Percentiles rank a stretch among this genome's conserved stretches.
phyloP scores from a whole-genome alignment of 306 rosid species.

The Dalbergia cochinchinensis region DNA sequence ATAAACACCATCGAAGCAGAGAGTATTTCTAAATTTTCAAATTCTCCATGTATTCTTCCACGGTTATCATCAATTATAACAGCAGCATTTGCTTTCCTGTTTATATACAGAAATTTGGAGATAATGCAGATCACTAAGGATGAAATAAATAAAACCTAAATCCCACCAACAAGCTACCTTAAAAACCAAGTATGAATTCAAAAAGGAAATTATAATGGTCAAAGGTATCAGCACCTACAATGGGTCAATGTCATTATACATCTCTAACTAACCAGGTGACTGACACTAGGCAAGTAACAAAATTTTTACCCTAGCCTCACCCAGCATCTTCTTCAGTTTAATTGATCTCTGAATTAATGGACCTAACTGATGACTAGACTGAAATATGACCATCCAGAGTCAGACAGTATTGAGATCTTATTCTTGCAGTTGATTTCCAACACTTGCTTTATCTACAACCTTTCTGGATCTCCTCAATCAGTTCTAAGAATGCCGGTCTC shows the following conservation, averaged over 20 bases:
- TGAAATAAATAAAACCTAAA: conserved; percentile 20
- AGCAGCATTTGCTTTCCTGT: conserved; percentile 11
- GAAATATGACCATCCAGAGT: conserved; percentile 42
- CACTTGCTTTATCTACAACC: conserved; percentile 49
- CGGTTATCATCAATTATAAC: conserved; percentile 3
- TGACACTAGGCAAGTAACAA: conserved; percentile 18
- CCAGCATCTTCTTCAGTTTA: conserved; percentile 31
- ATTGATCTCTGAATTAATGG: conserved; percentile 49
- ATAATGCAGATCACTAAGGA: conserved; percentile 23
- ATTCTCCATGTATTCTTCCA: conserved; percentile 28
- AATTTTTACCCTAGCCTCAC: conserved; percentile 36
- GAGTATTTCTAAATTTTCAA: background rate
- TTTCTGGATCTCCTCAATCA: conserved; percentile 68
- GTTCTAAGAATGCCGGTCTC: conserved; percentile 49
- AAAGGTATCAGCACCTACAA: conserved; percentile 27
- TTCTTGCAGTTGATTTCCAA: background rate
- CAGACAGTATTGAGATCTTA: conserved; percentile 31
- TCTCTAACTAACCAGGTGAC: conserved; percentile 30
- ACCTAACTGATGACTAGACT: conserved; percentile 46
- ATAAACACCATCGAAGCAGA: background rate
- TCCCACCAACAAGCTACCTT: conserved; percentile 15
- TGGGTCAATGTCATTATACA: conserved; percentile 33
- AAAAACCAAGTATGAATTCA: conserved; percentile 1
- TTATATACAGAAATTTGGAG: conserved; percentile 31
- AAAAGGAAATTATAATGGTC: conserved; percentile 29